Percentiles rank a stretch among this genome's conserved stretches.
Conservation (phyloP, 768 basidiomycete genomes). For the Amanita rubescens region DNA sequence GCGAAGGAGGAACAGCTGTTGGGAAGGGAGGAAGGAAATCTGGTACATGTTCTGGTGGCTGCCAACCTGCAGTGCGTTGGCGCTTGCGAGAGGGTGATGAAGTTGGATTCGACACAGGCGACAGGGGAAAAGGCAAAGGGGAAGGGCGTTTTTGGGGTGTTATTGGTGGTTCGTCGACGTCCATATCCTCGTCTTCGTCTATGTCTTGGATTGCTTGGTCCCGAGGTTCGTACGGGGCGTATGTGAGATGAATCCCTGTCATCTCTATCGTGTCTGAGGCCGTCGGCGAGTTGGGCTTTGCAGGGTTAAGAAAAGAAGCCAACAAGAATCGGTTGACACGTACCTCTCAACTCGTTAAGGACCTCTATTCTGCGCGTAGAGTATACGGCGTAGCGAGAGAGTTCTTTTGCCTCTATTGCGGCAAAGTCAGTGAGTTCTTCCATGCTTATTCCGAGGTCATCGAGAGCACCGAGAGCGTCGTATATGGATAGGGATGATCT, state of each 20-base stretch:
- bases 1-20: slow-evolving; percentile 25
- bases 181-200: slow-evolving; percentile 18
- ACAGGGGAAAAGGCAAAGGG: slow-evolving; percentile 41
- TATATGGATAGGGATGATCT: slow-evolving; percentile 45
- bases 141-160: slow-evolving; percentile 15
- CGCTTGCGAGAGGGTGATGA: slow-evolving; percentile 50
- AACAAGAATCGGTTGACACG: no score
- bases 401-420: slow-evolving; percentile 57
- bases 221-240: slow-evolving; percentile 27
- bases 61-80: slow-evolving; percentile 47
- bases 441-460: slow-evolving; percentile 66
- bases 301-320: slow-evolving; percentile 22
- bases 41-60: slow-evolving; percentile 57
- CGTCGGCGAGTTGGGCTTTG: slow-evolving; percentile 53
- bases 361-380: slow-evolving; percentile 64
- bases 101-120: slow-evolving; percentile 50
- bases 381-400: slow-evolving; percentile 59
- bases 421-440: slow-evolving; percentile 67
- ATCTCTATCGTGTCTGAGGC: slow-evolving; percentile 46
- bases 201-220: slow-evolving; percentile 17
- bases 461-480: slow-evolving; percentile 60
- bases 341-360: slow-evolving; percentile 65
- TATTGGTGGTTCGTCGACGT: slow-evolving; percentile 23
- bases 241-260: slow-evolving; percentile 50
- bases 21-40: slow-evolving; percentile 67